These are phyloP conservation scores for Fagus crenata DNA, from an alignment of 306 rosid species.

Conservation along the genomic window DNA sequence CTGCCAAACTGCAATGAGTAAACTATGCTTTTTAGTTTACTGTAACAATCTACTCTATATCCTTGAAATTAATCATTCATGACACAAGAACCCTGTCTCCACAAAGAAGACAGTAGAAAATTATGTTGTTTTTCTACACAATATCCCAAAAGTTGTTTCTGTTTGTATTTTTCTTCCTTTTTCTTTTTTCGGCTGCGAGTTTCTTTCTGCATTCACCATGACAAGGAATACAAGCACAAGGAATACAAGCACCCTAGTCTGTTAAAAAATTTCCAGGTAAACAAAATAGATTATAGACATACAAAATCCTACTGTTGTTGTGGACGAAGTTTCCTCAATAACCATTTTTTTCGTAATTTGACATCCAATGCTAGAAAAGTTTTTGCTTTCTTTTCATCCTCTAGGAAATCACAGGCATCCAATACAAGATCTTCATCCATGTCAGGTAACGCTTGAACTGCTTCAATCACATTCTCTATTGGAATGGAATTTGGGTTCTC, in stretches of 20 bases:
- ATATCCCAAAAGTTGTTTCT: neutral
- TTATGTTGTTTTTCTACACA: too few relatives aligned
- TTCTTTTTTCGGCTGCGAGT: neutral
- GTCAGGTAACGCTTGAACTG: conserved; percentile 74
- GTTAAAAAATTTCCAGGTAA: neutral
- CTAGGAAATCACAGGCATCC: conserved; percentile 76
- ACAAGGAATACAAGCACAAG: too few relatives aligned
- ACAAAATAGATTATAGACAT: neutral
- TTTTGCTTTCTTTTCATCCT: conserved; percentile 76
- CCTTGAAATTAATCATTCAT: too few relatives aligned
- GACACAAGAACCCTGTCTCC: too few relatives aligned
- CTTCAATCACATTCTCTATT: conserved; percentile 58
- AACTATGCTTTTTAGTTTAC: too few relatives aligned
- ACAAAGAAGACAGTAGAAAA: too few relatives aligned
- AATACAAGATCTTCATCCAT: conserved; percentile 80
- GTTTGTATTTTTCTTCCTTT: neutral
- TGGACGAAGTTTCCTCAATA: conserved; percentile 65
- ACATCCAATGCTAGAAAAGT: conserved; percentile 67
- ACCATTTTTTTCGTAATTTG: conserved; percentile 67
- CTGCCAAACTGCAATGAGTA: too few relatives aligned
- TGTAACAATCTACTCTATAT: too few relatives aligned
- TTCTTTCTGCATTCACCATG: neutral
- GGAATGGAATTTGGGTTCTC: conserved; percentile 42
- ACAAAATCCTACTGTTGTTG: conserved; percentile 12
- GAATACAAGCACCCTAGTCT: neutral